Percentiles rank a stretch among this genome's conserved stretches.
Evolutionary conservation across 306 rosid genomes (phyloP).

Genomic region (Nissolia schottii): DNA sequence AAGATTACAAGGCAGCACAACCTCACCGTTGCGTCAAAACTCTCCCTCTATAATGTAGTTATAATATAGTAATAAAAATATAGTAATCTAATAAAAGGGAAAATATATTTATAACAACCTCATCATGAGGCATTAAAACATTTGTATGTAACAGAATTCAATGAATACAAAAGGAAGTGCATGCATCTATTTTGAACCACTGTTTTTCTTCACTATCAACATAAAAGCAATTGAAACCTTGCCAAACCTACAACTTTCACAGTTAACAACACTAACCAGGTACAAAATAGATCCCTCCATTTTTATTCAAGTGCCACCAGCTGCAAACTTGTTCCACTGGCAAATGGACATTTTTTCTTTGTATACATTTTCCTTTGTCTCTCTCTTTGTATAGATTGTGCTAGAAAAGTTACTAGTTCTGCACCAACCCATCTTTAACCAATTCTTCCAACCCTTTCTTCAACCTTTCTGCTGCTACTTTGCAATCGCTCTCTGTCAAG

Average conservation of each 20-base stretch:
- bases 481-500: conserved; percentile 69
- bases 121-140: too few species aligned
- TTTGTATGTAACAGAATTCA: background rate
- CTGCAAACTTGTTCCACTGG: conserved; percentile 12
- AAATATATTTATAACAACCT: too few species aligned
- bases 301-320: conserved; percentile 39
- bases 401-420: background rate
- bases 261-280: background rate
- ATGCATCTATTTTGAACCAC: background rate
- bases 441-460: conserved; percentile 76
- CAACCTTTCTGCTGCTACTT: conserved; percentile 71
- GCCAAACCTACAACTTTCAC: background rate
- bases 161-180: background rate
- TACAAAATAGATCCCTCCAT: background rate
- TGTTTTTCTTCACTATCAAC: background rate
- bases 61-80: too few species aligned
- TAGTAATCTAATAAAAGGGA: too few species aligned
- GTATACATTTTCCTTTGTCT: background rate
- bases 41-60: too few species aligned
- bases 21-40: too few species aligned
- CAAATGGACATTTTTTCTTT: background rate
- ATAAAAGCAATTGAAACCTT: background rate
- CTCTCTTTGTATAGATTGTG: background rate
- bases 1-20: too few species aligned
- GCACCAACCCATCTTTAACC: conserved; percentile 62